Conservation (phyloP, 129 eudicot species). For the carrot (Daucus carota) region DH1_v3.0 NC_030388.2:16337001-16337500, state of each 20-base stretch:
- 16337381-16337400: constrained; percentile 89
- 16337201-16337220: not conserved
- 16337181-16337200: not conserved
- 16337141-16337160: not conserved
- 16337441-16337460: constrained; percentile 95
- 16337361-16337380: constrained; percentile 85
- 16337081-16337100: not conserved
- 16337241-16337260: constrained; percentile 71
- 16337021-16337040: not conserved
- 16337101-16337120: not conserved
- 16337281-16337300: constrained; percentile 74
- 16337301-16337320: constrained; percentile 95
- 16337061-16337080: not conserved
- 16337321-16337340: constrained; percentile 95
- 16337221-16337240: constrained; percentile 29
- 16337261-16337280: constrained; percentile 77
- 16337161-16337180: not conserved
- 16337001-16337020: not conserved
- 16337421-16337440: constrained; percentile 95
- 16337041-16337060: not conserved
- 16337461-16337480: constrained; percentile 91
- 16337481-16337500: not conserved
- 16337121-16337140: not conserved
- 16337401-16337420: constrained; percentile 67
- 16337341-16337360: constrained; percentile 89